phyloP scores from a whole-genome alignment of 495 filamentous ascomycete genomes.

The Aspergillus taichungensis region DNA sequence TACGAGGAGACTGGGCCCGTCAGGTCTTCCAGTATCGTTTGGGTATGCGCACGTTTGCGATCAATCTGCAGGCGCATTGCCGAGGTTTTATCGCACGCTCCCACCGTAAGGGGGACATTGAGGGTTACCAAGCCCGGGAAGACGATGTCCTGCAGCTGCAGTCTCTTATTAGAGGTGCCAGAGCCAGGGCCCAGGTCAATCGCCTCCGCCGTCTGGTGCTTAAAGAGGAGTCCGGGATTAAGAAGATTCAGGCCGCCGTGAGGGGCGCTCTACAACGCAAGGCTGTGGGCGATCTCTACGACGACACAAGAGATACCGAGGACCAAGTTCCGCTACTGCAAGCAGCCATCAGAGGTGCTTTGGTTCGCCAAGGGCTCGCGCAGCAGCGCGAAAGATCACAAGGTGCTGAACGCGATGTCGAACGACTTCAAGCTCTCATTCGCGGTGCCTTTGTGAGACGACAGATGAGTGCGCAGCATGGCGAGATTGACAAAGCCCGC shows the following conservation, averaged over 20 bases:
- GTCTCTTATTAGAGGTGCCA: constrained; percentile 69
- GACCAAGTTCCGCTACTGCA: constrained; percentile 54
- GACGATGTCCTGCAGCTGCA: constrained; percentile 70
- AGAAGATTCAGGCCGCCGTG: constrained; percentile 52
- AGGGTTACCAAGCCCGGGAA: constrained; percentile 63
- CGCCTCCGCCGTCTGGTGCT: constrained; percentile 53
- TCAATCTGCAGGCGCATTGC: constrained; percentile 66
- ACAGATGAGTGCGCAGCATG: constrained; percentile 18
- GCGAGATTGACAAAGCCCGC: constrained; percentile 38
- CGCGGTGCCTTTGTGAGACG: constrained; percentile 42
- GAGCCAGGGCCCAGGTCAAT: constrained; percentile 59
- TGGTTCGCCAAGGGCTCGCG: constrained; percentile 33
- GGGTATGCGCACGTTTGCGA: constrained; percentile 68
- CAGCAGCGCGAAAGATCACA: constrained; percentile 32
- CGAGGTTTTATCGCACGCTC: constrained; percentile 72
- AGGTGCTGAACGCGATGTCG: constrained; percentile 36
- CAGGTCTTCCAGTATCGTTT: constrained; percentile 72
- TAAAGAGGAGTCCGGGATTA: constrained; percentile 47
- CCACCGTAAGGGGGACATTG: constrained; percentile 49
- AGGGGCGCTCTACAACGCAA: constrained; percentile 50
- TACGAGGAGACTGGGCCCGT: constrained; percentile 70
- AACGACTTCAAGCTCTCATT: constrained; percentile 55
- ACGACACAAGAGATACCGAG: constrained; percentile 39
- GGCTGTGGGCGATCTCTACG: constrained; percentile 35
- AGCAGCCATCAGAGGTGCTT: constrained; percentile 53